Base-by-base conservation (phyloP, 495 filamentous ascomycete genomes). In the Hypoxylon cercidicola region DNA sequence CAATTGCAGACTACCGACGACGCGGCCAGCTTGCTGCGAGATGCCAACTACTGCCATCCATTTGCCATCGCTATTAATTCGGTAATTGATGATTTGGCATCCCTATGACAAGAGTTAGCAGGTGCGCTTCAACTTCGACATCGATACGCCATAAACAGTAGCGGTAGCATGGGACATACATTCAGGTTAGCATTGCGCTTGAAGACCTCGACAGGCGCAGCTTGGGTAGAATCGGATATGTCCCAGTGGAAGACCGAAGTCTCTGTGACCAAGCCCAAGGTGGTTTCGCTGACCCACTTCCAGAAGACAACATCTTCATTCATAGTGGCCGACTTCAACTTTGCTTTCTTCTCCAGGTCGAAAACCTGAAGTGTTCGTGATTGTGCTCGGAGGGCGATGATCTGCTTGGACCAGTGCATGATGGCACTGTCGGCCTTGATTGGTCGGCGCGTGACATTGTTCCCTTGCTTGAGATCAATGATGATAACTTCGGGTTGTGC, bases 381-480 rank as follows among this genome's bases (percentile, higher is more conserved):
- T 72, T 96, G 91, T 30, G 95, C 96, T 77, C 93, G 94, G 60
- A 99, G 86, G 43, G 96, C 95, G 74, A 99, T 98, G 77, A 98
- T 93, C 75, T 95, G 92, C 74, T 89, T 89, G 68, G 82, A 86
- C 92, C 93, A 97, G 86, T 99, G 95, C 95, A 99, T 97, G 74
- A 99, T 97, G 62, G 95, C 96, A 87, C 93, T 97, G 82, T 99
- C 95, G 68, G 95, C 96, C 81, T 97, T 98, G 83, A 99, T 99
- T 8, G 93, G 93, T 66, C 95, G 86, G 64, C 91, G 89, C 60
- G 93, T 96, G 72, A 96, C 85, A 78, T 93, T 90, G 85, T 97
- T 96, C 78, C 85, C 85, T 80, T 96, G 93, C 78, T 97, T 96
- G 70, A 99, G 89, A 75, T 98, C 88, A 77, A 99, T 81, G 77